A percentile compares a stretch with the other conserved stretches of the same genome.
These are phyloP conservation scores for Talaromyces nanjingensis DNA, from an alignment of 495 filamentous ascomycete species.

Conservation along the genomic window DNA sequence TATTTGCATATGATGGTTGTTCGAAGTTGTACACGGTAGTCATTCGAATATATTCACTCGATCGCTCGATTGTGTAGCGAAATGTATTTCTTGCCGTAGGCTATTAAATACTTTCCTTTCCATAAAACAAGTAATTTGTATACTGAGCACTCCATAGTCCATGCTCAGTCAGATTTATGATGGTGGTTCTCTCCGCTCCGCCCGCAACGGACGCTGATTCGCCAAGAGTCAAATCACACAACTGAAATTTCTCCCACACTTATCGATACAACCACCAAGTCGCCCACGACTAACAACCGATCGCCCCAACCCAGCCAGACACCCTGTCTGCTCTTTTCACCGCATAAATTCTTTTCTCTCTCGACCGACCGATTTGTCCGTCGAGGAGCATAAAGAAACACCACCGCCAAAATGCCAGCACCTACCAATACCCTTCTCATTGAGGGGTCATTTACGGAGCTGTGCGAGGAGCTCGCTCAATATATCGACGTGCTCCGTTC, in stretches of 20 bases:
- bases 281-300: not conserved
- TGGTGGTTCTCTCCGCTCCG: not conserved
- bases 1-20: conserved; percentile 7
- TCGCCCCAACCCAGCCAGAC: conserved; percentile 20
- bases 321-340: conserved; percentile 15
- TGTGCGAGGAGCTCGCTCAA: conserved; percentile 80
- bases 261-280: conserved; percentile 9
- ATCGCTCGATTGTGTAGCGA: not conserved
- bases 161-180: no score
- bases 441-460: conserved; percentile 83
- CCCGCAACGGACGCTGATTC: conserved; percentile 4
- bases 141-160: no score
- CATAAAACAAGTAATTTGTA: not conserved
- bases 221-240: conserved; percentile 8
- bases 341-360: conserved; percentile 10
- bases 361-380: conserved; percentile 10
- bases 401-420: conserved; percentile 39
- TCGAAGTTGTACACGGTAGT: not conserved
- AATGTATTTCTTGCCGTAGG: not conserved
- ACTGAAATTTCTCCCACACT: conserved; percentile 12
- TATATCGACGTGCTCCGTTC: conserved; percentile 65
- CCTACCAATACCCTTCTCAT: conserved; percentile 66
- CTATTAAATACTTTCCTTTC: not conserved
- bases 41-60: not conserved
- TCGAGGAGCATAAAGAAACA: conserved; percentile 11